Evolutionary conservation across 2,329 filamentous ascomycete species (phyloP).

Genomic region (Penicillium vulpinum): DNA sequence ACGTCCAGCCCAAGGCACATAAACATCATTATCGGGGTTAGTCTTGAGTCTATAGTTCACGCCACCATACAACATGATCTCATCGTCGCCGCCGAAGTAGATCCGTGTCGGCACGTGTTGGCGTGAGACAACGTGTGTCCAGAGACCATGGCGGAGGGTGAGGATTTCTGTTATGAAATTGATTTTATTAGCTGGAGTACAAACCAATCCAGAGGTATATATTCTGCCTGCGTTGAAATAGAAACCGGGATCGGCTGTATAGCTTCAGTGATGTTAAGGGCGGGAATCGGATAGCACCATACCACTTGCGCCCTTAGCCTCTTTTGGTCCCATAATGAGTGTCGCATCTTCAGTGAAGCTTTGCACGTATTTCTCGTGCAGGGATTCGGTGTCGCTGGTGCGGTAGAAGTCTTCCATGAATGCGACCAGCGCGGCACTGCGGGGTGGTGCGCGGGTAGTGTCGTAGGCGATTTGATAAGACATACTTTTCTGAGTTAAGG

Average conservation of each 20-base stretch:
- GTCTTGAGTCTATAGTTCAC: conserved; percentile 37
- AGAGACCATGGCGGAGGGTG: conserved; percentile 36
- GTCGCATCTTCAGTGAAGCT: conserved; percentile 39
- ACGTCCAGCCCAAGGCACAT: conserved; percentile 40
- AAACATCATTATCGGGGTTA: conserved; percentile 31
- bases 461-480: conserved; percentile 35
- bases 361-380: conserved; percentile 37
- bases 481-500: conserved; percentile 28
- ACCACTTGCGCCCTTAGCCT: conserved; percentile 35
- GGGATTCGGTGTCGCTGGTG: conserved; percentile 37
- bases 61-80: conserved; percentile 42
- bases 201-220: not conserved
- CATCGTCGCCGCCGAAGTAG: conserved; percentile 35
- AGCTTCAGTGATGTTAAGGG: not conserved
- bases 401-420: conserved; percentile 41
- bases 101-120: conserved; percentile 32
- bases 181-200: not conserved
- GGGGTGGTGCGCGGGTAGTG: conserved; percentile 26
- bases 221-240: not conserved
- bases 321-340: conserved; percentile 41
- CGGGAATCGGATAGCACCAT: conserved; percentile 4
- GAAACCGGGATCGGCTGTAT: not conserved
- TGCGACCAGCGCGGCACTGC: conserved; percentile 26
- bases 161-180: conserved; percentile 31
- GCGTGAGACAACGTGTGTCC: conserved; percentile 39